phyloP scores from a whole-genome alignment of 768 basidiomycete species.

The Kwoniella newhampshirensis region DNA sequence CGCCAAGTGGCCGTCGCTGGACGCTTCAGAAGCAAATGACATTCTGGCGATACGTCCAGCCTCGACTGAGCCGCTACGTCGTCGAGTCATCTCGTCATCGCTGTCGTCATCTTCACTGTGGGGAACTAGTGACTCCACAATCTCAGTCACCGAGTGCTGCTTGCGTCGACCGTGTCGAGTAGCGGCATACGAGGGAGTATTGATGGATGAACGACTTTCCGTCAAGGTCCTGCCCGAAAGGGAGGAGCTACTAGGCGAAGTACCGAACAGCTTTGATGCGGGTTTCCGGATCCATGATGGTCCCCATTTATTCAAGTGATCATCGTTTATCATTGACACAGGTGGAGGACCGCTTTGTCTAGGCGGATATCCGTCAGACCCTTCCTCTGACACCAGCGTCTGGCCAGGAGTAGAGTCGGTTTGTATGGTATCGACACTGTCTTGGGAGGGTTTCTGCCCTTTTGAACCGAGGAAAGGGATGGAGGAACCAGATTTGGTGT shows the following conservation, averaged over 20 bases:
- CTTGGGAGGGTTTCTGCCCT: slow-evolving; percentile 15
- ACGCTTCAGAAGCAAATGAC: slow-evolving; percentile 22
- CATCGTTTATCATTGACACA: slow-evolving; percentile 20
- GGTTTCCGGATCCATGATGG: slow-evolving; percentile 44
- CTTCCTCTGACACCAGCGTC: slow-evolving; percentile 9
- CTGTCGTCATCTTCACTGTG: slow-evolving; percentile 11
- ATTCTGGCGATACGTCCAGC: slow-evolving; percentile 8
- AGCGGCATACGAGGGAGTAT: slow-evolving; percentile 1
- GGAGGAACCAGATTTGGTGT: slow-evolving; percentile 6
- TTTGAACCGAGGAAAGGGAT: slow-evolving; percentile 15
- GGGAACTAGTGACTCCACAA: slow-evolving; percentile 35
- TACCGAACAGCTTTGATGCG: slow-evolving; percentile 32
- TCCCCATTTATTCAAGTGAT: slow-evolving; percentile 25
- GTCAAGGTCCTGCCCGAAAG: slow-evolving; percentile 3
- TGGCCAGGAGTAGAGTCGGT: slow-evolving; percentile 1
- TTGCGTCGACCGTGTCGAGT: slow-evolving; percentile 8
- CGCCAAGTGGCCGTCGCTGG: slow-evolving; percentile 23
- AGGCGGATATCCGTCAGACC: slow-evolving; percentile 43
- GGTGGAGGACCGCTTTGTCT: slow-evolving; percentile 35
- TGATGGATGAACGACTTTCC: not conserved
- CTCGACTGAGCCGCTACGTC: not conserved
- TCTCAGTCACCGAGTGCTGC: slow-evolving; percentile 31
- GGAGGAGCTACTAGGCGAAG: slow-evolving; percentile 25
- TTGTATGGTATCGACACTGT: slow-evolving; percentile 31
- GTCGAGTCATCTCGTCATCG: slow-evolving; percentile 20